Percentiles rank a stretch among this genome's conserved stretches.
Conservation (phyloP, 331 rosid species). For the Saraca asoca region DNA sequence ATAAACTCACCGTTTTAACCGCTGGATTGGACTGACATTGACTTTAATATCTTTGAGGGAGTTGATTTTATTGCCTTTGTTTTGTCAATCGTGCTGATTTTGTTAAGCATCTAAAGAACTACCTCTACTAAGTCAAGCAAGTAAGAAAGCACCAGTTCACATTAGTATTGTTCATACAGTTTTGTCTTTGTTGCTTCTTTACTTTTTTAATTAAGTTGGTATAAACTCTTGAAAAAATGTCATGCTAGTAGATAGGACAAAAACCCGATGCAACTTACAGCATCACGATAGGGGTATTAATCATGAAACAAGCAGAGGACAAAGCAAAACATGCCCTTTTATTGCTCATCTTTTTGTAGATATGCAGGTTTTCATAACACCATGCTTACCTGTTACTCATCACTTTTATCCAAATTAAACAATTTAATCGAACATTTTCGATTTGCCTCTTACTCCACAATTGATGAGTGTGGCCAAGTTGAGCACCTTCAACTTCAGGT, state of each 20-base stretch:
- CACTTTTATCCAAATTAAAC: conserved; percentile 39
- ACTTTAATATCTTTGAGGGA: conserved; percentile 48
- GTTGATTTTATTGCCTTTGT: conserved; percentile 53
- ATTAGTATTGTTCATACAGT: not conserved
- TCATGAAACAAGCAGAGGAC: conserved; percentile 45
- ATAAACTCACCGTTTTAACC: conserved; percentile 7
- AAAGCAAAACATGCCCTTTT: conserved; percentile 54
- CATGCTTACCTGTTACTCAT: conserved; percentile 69
- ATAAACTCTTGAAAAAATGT: conserved; percentile 11
- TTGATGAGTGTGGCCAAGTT: conserved; percentile 38
- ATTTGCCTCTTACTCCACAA: conserved; percentile 27
- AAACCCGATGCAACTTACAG: not conserved
- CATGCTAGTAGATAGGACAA: conserved; percentile 9
- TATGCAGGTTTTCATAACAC: conserved; percentile 68
- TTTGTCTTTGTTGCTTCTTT: conserved; percentile 6
- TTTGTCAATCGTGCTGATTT: conserved; percentile 47
- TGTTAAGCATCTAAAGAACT: conserved; percentile 43
- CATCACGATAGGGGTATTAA: conserved; percentile 1
- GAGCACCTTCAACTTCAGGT: no score
- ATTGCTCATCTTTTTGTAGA: conserved; percentile 61
- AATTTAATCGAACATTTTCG: conserved; percentile 38
- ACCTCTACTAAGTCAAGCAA: conserved; percentile 47
- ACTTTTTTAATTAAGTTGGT: not conserved
- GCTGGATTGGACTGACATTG: conserved; percentile 54
- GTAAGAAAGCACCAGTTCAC: conserved; percentile 39